Evolutionary conservation across 2,329 filamentous ascomycete species (phyloP).

Genomic region (Microdochium paspali): DNA sequence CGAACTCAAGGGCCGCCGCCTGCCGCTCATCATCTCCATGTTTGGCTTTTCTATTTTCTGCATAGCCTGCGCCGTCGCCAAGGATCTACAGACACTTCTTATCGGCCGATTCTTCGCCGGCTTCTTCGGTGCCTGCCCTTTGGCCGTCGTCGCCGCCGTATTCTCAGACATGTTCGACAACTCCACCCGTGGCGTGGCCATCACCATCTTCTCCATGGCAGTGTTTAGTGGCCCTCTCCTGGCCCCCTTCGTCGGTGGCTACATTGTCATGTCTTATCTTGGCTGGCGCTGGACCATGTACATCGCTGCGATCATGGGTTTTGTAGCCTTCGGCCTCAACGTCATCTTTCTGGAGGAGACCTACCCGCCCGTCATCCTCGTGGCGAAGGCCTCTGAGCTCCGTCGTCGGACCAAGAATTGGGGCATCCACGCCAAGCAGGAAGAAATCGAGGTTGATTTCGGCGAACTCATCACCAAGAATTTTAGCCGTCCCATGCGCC

Average conservation of each 20-base stretch:
- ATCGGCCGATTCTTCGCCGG: slow-evolving; percentile 67
- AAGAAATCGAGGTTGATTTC: slow-evolving; percentile 61
- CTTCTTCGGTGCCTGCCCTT: slow-evolving; percentile 60
- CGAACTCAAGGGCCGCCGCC: slow-evolving; percentile 58
- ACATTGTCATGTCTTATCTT: slow-evolving; percentile 50
- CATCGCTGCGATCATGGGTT: slow-evolving; percentile 53
- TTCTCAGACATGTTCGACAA: slow-evolving; percentile 67
- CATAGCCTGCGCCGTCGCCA: slow-evolving; percentile 52
- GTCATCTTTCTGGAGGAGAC: slow-evolving; percentile 58
- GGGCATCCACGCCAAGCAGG: slow-evolving; percentile 64
- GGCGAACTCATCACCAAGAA: slow-evolving; percentile 55
- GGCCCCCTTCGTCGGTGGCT: slow-evolving; percentile 61
- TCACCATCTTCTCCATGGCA: slow-evolving; percentile 48
- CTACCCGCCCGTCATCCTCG: slow-evolving; percentile 58
- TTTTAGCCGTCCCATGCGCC: slow-evolving; percentile 54
- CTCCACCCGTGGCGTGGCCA: slow-evolving; percentile 46
- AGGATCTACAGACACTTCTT: slow-evolving; percentile 60
- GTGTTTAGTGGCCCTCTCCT: slow-evolving; percentile 60
- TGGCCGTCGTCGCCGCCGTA: slow-evolving; percentile 61
- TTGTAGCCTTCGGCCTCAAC: slow-evolving; percentile 47
- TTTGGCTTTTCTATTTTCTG: slow-evolving; percentile 63
- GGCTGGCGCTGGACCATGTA: slow-evolving; percentile 71
- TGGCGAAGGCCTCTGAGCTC: slow-evolving; percentile 50
- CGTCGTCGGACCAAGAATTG: slow-evolving; percentile 57
- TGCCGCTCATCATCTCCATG: slow-evolving; percentile 52